Base-by-base conservation (phyloP, 2,329 filamentous ascomycete species). In the Metarhizium album region DNA sequence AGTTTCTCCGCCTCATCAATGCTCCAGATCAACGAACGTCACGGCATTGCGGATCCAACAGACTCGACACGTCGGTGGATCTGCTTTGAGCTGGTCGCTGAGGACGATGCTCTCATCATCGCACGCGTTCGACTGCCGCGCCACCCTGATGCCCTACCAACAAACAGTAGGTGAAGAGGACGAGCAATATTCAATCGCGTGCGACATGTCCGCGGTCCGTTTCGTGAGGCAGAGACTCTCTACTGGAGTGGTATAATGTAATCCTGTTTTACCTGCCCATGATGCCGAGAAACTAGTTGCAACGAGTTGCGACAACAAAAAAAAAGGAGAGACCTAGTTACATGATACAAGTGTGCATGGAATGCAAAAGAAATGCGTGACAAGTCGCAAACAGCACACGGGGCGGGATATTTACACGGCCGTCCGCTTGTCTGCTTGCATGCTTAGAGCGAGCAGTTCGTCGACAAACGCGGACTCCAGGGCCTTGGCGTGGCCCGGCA, bases 31-130 rank as follows among this genome's bases (percentile, higher is more conserved):
- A 29, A 40, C 18, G n/a, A 40, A 40, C 37, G 37, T 22, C 37
- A 3, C 37, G 20, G 37, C 37, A 43, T 14, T 43, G 40, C 7
- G 9, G 2, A 43, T 43, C 40, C 0, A 23, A 43, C 22, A n/a
- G 20, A 43, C 40, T 3, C 3, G 4, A 27, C 40, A 24, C 24
- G 40, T 24, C 40, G 61, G 35, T 60, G 56, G 58, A 54, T 57
- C 27, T 60, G 55, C 45, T 61, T 63, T 33, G 58, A 62, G 46
- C 42, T 62, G 35, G 33, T 62, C 24, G 56, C 55, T 3, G 52
- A 56, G 31, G 58, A 62, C 20, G 49, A 46, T 4, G 52, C 47
- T 22, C 50, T 61, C 2, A 40, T 62, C 16, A 60, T 62, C 42
- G 59, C 60, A 2, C 52, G 60, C 0, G 57, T 61, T 42, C 54